These are phyloP conservation scores for Candida glucosophila DNA, from an alignment of 1,139 yeast genomes.

Conservation along the genomic window DNA sequence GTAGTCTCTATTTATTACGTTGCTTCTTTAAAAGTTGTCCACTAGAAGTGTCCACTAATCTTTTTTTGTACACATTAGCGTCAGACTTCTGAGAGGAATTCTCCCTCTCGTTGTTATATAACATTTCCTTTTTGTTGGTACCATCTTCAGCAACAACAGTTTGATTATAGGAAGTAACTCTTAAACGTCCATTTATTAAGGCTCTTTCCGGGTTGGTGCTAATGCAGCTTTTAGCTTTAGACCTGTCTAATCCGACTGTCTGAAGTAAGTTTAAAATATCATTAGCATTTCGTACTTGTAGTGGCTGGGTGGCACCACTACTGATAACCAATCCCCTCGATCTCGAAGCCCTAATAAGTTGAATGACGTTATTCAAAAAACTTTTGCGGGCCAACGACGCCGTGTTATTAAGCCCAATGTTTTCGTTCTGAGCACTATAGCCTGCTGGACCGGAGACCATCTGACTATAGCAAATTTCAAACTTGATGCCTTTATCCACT, in stretches of 20 bases:
- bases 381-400: constrained; percentile 38
- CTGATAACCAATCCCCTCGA: constrained; percentile 71
- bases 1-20: constrained; percentile 7
- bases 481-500: constrained; percentile 68
- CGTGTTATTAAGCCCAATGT: constrained; percentile 9
- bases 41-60: constrained; percentile 15
- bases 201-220: constrained; percentile 54
- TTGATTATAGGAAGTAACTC: constrained; percentile 65
- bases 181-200: constrained; percentile 61
- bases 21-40: constrained; percentile 20
- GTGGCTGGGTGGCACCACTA: constrained; percentile 60
- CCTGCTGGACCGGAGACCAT: constrained; percentile 38
- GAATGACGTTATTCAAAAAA: constrained; percentile 63
- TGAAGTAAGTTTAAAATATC: constrained; percentile 63
- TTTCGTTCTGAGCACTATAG: constrained; percentile 11
- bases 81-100: constrained; percentile 16
- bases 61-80: constrained; percentile 17
- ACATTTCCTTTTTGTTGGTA: constrained; percentile 10
- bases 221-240: constrained; percentile 54
- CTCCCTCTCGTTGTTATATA: constrained; percentile 14
- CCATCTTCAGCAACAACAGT: constrained; percentile 43
- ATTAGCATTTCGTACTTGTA: constrained; percentile 53
- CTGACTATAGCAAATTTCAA: constrained; percentile 68
- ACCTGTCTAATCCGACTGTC: constrained; percentile 60
- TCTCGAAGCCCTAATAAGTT: constrained; percentile 76